Evolutionary conservation across 345 rosid genomes (phyloP), one percentile per base, ranked within the genome.

Genomic region (Rhizophora mangle): DNA sequence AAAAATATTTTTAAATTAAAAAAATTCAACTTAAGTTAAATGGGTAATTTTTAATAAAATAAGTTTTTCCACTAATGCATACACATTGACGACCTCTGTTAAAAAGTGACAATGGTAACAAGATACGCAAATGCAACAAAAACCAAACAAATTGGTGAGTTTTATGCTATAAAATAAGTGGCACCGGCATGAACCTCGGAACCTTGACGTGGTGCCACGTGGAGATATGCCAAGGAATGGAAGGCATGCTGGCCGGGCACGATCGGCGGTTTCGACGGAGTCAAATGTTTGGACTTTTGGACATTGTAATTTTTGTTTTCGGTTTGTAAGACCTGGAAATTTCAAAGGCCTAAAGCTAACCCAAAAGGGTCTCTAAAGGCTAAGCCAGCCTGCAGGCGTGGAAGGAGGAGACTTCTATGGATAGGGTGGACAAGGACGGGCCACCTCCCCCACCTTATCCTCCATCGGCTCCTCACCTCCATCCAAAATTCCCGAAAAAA

Each of bases 401-500:
- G 15, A n/a, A 3, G 72, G 34, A 19, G 49, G 21, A 63, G 84
- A 76, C 80, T 73, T 70, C 67, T 62, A 67, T 52, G 72, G 68
- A 63, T 60, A 68, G 82, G 73, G 56, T 55, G 66, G 82, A 75
- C 66, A 72, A 36, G 39, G 80, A 73, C 83, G 64, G 49, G 19
- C 49, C 60, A 68, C 79, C 24, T 24, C 83, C 63, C 73, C 73
- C 80, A 55, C 39, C 81, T 78, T 82, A 73, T 80, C 85, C 55
- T 26, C 43, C 21, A 58, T 26, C 3, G 27, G 51, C 43, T 49
- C 21, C 24, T 54, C 6, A 6, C n/a, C 22, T 6, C 5, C 63
- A 30, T 37, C 61, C 51, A 46, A 64, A 72, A 43, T 15, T 19
- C 18, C 49, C 0, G 2, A 34, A 7, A 34, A 34, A 34, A 34